phyloP scores from a whole-genome alignment of 305 asterid species.

The Striga hermonthica region DNA sequence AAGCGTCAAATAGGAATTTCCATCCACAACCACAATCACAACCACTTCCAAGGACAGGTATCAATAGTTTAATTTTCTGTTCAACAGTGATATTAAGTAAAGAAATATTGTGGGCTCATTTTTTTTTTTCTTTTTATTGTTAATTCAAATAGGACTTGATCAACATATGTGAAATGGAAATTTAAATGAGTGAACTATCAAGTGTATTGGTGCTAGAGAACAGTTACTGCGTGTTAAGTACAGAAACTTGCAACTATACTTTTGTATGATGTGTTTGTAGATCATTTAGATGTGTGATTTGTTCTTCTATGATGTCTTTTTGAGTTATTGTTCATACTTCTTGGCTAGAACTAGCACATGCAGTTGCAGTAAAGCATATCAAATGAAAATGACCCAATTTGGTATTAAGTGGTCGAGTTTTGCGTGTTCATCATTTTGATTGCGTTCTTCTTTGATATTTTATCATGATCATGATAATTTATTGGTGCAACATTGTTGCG shows the following conservation, averaged over 20 bases:
- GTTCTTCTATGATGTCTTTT: slow-evolving; percentile 8
- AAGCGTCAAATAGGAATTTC: slow-evolving; percentile 43
- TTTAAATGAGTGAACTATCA: too few relatives aligned
- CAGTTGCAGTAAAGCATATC: background rate
- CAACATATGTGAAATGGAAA: too few relatives aligned
- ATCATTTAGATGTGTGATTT: slow-evolving; percentile 12
- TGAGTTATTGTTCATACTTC: background rate
- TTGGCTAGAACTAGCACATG: background rate
- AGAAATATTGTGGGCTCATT: too few relatives aligned
- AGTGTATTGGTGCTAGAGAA: too few relatives aligned
- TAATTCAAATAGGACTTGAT: too few relatives aligned
- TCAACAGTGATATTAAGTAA: slow-evolving; percentile 1
- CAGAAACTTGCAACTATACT: too few relatives aligned
- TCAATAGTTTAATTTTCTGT: slow-evolving; percentile 15
- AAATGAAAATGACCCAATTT: background rate
- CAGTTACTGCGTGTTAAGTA: too few relatives aligned
- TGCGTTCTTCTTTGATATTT: background rate
- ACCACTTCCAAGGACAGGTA: slow-evolving; percentile 40
- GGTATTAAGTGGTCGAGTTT: slow-evolving; percentile 8
- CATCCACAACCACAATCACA: slow-evolving; percentile 39
- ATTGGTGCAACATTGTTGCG: slow-evolving; percentile 24
- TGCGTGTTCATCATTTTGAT: background rate
- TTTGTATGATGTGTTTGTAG: background rate
- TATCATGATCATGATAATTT: background rate
- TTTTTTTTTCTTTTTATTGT: too few relatives aligned